A percentile compares a stretch with the other conserved stretches of the same genome.
phyloP scores from a whole-genome alignment of 1,139 yeast genomes.

The Spencermartinsiella ligniputridi region DNA sequence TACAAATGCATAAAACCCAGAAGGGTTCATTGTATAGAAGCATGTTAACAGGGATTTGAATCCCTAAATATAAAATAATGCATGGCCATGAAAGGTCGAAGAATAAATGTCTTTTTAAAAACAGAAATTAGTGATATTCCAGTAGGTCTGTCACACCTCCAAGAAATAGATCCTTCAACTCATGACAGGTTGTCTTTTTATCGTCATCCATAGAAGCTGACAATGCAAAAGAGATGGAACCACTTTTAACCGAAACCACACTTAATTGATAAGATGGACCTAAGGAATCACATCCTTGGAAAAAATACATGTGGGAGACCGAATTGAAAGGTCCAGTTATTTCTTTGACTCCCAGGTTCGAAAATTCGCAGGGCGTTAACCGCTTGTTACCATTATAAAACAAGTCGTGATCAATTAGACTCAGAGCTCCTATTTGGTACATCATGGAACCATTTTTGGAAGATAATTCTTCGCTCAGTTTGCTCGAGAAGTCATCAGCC shows the following conservation, averaged over 20 bases:
- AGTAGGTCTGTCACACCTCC: neutral
- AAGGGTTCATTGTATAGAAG: too few species aligned
- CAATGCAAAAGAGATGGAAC: constrained; percentile 83
- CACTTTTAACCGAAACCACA: constrained; percentile 96
- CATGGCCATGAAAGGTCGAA: neutral
- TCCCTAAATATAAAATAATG: neutral
- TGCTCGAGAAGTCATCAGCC: neutral
- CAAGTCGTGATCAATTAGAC: neutral
- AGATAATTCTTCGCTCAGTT: neutral
- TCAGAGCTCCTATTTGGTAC: neutral
- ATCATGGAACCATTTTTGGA: neutral
- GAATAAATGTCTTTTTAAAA: too few species aligned
- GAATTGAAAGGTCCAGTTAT: neutral
- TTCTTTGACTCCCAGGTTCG: neutral
- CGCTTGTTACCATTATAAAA: neutral
- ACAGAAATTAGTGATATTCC: neutral
- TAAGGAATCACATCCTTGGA: neutral
- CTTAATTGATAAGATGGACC: constrained; percentile 42
- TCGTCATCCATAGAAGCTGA: neutral
- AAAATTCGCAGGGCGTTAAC: neutral
- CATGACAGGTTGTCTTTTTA: neutral
- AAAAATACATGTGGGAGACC: neutral
- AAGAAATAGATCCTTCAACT: neutral
- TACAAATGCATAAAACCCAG: neutral
- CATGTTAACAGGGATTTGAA: too few species aligned